Evolutionary conservation across 2,329 filamentous ascomycete genomes (phyloP).

Genomic region (Cladophialophora bantiana): DNA sequence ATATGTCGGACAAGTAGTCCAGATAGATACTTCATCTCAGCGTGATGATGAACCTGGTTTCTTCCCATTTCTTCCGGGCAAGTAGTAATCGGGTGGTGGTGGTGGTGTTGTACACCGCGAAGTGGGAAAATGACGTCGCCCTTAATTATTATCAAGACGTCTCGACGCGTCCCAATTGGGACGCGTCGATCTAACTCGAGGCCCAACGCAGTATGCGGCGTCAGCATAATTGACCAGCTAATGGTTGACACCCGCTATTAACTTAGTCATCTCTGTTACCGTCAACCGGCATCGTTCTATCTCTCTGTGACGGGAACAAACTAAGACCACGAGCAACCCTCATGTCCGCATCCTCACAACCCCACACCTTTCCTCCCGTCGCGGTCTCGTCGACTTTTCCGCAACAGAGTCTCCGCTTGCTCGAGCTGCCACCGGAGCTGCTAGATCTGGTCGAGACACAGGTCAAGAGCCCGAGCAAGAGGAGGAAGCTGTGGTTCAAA

Average conservation of each 20-base stretch:
- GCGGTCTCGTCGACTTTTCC: conserved; percentile 51
- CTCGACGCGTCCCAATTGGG: conserved; percentile 12
- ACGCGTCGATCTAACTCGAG: conserved; percentile 8
- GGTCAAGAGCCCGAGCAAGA: conserved; percentile 53
- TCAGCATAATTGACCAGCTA: not conserved
- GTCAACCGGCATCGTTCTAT: not conserved
- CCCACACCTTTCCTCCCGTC: conserved; percentile 43
- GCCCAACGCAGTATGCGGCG: not conserved
- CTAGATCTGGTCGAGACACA: conserved; percentile 59
- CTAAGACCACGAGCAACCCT: too few species aligned
- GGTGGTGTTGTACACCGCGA: not conserved
- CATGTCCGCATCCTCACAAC: conserved; percentile 40
- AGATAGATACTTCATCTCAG: not conserved
- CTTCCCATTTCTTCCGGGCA: not conserved
- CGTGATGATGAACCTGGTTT: not conserved
- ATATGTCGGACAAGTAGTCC: not conserved
- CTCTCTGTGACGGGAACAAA: not conserved
- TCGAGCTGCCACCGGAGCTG: conserved; percentile 67
- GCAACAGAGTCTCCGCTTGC: conserved; percentile 63
- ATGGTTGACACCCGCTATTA: not conserved
- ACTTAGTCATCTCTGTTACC: not conserved
- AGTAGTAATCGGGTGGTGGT: not conserved
- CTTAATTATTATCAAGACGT: not conserved
- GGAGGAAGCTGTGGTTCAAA: conserved; percentile 49
- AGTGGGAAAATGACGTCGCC: not conserved